Evolutionary conservation across 192 early-diverging fungal species (phyloP), one percentile per base, ranked within the genome.

Genomic region (Funneliformis geosporum): DNA sequence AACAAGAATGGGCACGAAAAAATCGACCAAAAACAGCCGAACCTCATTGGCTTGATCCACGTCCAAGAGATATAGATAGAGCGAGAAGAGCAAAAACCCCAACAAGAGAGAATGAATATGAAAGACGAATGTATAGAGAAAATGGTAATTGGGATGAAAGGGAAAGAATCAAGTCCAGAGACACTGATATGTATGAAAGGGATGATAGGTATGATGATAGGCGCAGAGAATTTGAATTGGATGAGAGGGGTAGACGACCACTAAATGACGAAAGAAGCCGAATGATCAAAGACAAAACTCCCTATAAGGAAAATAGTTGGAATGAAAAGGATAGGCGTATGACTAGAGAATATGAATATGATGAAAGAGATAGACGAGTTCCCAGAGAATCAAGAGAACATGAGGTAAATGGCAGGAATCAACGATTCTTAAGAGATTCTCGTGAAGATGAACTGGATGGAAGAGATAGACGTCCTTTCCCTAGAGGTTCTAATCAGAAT

Each of bases 271-370:
- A 38, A 18, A 38, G 10, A 28, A 38, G 16, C 3, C 64, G 16
- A 66, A 55, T 55, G 50, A 21, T 55, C 7, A 66, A 25, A 6
- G 64, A 66, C 12, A 66, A 66, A 66, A 66, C 23, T 25, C 64
- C 64, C 42, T 23, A 72, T 43, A 39, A 25, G n/a, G 70, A 72
- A 25, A 72, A 33, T 72, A 42, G 38, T 72, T 72, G 70, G 70
- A 25, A 16, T 42, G 70, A 72, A 43, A 43, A 23, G 12, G 70
- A 72, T n/a, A 33, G 18, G 42, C 28, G 70, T 23, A 33, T 33
- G 33, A 33, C 33, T 33, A 39, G 11, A 39, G 27, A 67, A 27
- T 39, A 39, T 9, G 65, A 67, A 16, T 39, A 27, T 12, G 39
- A 46, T 23, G 70, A 72, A n/a, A 46, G 10, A 39, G 70, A 43